Evolutionary conservation across 2,329 filamentous ascomycete species (phyloP), one percentile per base, ranked within the genome.

Genomic region (Trichoderma sp.): DNA sequence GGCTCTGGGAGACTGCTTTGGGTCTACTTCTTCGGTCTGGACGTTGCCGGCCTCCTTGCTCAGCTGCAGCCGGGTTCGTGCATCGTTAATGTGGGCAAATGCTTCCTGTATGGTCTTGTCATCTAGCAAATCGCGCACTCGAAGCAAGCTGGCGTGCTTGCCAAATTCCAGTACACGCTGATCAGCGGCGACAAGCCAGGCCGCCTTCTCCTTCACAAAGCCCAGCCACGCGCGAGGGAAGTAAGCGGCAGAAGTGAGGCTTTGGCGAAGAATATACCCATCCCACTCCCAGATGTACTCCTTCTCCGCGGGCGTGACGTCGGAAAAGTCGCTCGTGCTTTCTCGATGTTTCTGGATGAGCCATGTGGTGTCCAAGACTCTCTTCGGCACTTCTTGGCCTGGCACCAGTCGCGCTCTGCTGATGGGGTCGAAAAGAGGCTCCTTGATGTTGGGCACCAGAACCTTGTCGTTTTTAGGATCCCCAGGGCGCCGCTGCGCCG

Each of bases 261-360:
- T 81, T 68, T 82, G 79, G 51, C 76, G 76, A 9, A 84, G 78
- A 54, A 85, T 81, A 68, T 83, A 86, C 1, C 80, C 78, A 66
- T 87, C 84, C 85, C 85, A 88, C 67, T 83, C 81, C 69, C 80
- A 78, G 63, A 87, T 83, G 65, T 83, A 87, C 67, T 86, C 84
- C 71, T 83, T 85, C 70, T 88, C 85, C 17, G 79, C 76, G 3
- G 76, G 71, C 14, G 81, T 81, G 28, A 87, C 79, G 68, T 87
- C 85, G 9, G 80, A 82, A 69, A 85, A 87, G 67, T 87, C 85
- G 30, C 79, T 78, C 62, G 87, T 81, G 61, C 81, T 82, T 64
- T 87, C 83, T 7, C 82, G 80, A 66, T 87, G 85, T 73, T 86
- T 87, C 67, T 86, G 83, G 34, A 85, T 78, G 7, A 86, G 77